These are phyloP conservation scores for Skeletonema tropicum DNA, from an alignment of 108 stramenopile species.

Conservation along the genomic window DNA sequence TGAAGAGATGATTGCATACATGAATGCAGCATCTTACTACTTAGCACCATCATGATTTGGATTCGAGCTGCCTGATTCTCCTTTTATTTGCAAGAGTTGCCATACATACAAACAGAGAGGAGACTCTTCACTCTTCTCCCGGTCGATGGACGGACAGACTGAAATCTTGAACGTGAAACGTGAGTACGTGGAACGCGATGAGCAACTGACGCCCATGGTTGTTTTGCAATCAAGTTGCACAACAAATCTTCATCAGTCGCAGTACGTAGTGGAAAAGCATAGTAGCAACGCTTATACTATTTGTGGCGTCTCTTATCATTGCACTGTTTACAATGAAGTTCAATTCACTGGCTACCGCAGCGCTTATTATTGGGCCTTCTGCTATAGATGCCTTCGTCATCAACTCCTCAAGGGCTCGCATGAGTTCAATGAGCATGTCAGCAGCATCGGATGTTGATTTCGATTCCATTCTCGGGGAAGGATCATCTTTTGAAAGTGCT, in stretches of 20 bases:
- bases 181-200: background rate
- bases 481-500: conserved; percentile 38
- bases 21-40: too few relatives aligned
- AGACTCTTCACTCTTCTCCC: too few relatives aligned
- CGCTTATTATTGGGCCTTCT: conserved; percentile 32
- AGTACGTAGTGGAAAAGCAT: background rate
- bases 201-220: background rate
- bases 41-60: too few relatives aligned
- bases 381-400: conserved; percentile 33
- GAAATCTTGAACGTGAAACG: too few relatives aligned
- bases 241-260: background rate
- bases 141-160: background rate
- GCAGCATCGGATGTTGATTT: conserved; percentile 35
- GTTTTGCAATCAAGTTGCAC: background rate
- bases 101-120: too few relatives aligned
- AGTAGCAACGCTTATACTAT: background rate
- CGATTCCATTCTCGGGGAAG: conserved; percentile 54
- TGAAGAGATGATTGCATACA: too few relatives aligned
- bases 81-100: too few relatives aligned
- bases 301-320: background rate
- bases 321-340: conserved; percentile 36
- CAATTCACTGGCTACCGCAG: conserved; percentile 23
- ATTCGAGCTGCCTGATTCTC: too few relatives aligned
- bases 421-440: conserved; percentile 33
- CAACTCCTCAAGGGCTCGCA: conserved; percentile 35